Base-by-base conservation (phyloP, 371 early-diverging fungal genomes). In the Saksenaea vasiformis region DNA sequence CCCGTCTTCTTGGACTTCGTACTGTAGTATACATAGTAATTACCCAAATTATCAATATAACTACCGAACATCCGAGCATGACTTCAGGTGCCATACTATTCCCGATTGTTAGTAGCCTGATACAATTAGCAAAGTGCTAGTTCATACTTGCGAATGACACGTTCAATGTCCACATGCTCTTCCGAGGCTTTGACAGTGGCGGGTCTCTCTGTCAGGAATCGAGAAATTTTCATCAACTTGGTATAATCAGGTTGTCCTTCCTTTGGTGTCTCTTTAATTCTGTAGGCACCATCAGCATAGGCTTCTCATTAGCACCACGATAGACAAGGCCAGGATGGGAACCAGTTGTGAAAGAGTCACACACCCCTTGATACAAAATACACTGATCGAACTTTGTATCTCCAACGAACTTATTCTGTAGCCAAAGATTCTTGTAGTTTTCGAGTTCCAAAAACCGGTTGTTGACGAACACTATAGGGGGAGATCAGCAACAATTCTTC, bases 361-460 rank as follows among this genome's bases (percentile, higher is more conserved):
- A n/a, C n/a, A n/a, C n/a, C n/a, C n/a, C n/a, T n/a, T n/a, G n/a
- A n/a, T n/a, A n/a, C n/a, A n/a, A n/a, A n/a, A n/a, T n/a, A n/a
- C n/a, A n/a, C n/a, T n/a, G n/a, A n/a, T n/a, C n/a, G n/a, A n/a
- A n/a, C n/a, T n/a, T 41, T 31, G 61, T 41, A 51, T 76, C 78
- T 17, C 68, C 64, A 26, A 62, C 65, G 59, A 80, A 80, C 3
- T 70, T 74, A 8, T 70, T 73, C 11, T 66, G 37, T 0, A 73
- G 28, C 80, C 80, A 80, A 15, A 73, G 71, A 19, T 75, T 54
- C 35, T 76, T 56, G 54, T 69, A 70, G 0, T 58, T 58, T 43
- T 80, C 80, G 3, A 80, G 47, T 15, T 78, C 80, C 39, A 72
- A 55, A 3, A 65, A 67, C 22, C 72, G 61, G 38, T 76, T 57